These are phyloP conservation scores for Scheffersomyces stambukii DNA, from an alignment of 1,139 yeast species.

Conservation along the genomic window DNA sequence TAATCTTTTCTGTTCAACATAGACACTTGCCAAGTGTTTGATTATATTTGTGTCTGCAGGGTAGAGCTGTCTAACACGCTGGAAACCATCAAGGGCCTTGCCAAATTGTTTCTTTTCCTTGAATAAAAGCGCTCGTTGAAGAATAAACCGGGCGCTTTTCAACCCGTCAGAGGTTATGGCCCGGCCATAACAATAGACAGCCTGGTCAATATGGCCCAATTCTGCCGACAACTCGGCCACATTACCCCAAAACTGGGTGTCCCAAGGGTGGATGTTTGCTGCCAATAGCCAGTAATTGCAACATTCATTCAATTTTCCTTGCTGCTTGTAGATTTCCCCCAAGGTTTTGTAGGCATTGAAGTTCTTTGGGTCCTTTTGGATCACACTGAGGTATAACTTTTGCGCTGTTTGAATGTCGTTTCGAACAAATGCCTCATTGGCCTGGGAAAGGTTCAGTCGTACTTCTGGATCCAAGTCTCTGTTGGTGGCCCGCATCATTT, in stretches of 20 bases:
- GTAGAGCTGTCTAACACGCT: constrained; percentile 52
- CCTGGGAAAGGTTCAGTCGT: constrained; percentile 58
- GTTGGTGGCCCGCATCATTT: constrained; percentile 33
- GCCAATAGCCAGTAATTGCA: constrained; percentile 82
- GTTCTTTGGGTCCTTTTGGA: constrained; percentile 71
- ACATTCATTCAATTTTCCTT: constrained; percentile 66
- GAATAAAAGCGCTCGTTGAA: constrained; percentile 63
- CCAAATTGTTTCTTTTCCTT: constrained; percentile 60
- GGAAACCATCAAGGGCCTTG: constrained; percentile 73
- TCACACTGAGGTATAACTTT: constrained; percentile 64
- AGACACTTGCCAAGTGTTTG: constrained; percentile 71
- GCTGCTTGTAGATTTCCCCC: constrained; percentile 76
- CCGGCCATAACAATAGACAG: constrained; percentile 73
- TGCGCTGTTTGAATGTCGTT: constrained; percentile 66
- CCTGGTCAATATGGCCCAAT: constrained; percentile 73
- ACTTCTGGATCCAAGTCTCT: constrained; percentile 69
- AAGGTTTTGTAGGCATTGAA: constrained; percentile 80
- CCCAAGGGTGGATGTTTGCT: constrained; percentile 75
- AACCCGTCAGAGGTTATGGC: constrained; percentile 59
- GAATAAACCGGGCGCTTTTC: constrained; percentile 50
- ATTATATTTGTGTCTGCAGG: constrained; percentile 64
- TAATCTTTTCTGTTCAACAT: constrained; percentile 69
- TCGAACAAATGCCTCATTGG: constrained; percentile 74
- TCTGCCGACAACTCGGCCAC: constrained; percentile 76
- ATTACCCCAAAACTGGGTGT: constrained; percentile 76